Base-by-base conservation (phyloP, 192 early-diverging fungal species). In the Rhizophagus sp. region DNA sequence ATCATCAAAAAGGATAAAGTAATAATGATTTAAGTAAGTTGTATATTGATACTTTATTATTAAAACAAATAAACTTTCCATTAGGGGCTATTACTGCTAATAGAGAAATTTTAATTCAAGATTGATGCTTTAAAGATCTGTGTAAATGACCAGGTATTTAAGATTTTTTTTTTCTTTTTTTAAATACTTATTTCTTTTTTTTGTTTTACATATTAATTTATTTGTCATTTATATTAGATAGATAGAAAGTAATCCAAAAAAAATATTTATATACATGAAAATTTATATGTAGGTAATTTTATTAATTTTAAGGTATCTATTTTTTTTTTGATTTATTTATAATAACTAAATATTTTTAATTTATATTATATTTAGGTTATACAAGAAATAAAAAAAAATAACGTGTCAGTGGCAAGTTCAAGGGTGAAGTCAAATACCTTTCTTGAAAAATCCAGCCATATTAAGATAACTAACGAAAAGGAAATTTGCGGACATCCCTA, bases 201-300 rank as follows among this genome's bases (percentile, higher is more conserved):
- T 30, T 30, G 27, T 30, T 30, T 8, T 13, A 12, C 10, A 52
- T 47, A 34, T n/a, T 22, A 6, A 39, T n/a, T n/a, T n/a, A 2
- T 70, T 81, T 1, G 47, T 36, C 15, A 33, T 24, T 47, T 30
- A 30, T 30, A 30, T 1, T 57, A 90, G 88, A 76, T 57, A 90
- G 88, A 76, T 87, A n/a, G 83, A 88, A 66, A 90, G 92, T 82
- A 92, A 92, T 67, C 80, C 88, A 17, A 89, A 90, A 19, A 85
- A 87, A 6, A 80, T 88, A 22, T 95, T 93, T 89, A 86, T 95
- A 12, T 94, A 65, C 94, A 95, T 67, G 94, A 95, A 34, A 86
- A 87, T 67, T 82, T 95, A 25, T 93, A 95, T 81, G 87, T 91
- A 68, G 78, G 78, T 79, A 64, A 19, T 41, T 41, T 41, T 41